Base-by-base conservation (phyloP, 139 green algal genomes). In the Yamagishiella unicocca region DNA sequence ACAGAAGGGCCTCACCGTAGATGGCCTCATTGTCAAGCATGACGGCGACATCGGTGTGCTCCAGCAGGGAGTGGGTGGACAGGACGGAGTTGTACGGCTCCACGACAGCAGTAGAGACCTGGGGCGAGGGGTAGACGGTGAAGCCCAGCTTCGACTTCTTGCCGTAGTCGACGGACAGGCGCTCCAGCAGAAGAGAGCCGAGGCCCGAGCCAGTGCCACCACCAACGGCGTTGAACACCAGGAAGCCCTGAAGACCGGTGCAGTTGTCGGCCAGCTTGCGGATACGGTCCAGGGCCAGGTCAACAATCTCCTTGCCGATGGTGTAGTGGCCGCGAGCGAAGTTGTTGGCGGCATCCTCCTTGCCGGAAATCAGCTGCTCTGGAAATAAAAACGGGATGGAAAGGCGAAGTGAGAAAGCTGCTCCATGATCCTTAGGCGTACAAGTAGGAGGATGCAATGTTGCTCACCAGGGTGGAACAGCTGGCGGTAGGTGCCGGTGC, bases 141-240 rank as follows among this genome's bases (percentile, higher is more conserved):
- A 99, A 99, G 92, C 96, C 96, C 54, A 99, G 95, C 96, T 99
- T 99, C 92, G 96, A 99, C 95, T 99, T 99, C 95, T 99, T 99
- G 94, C 97, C 98, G 88, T 99, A 99, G 95, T 99, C 98, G 12
- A 99, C 97, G 43, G 95, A 98, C 89, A 99, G 95, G 90, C 96
- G 96, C 96, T 99, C 97, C 89, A 99, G 95, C 92, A 99, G 94
- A 42, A 99, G 95, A 64, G 97, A 99, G 90, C 97, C 97, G 68
- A 99, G 96, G 87, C 97, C 97, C 53, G 97, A 99, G 90, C 97
- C 97, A 46, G 97, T 99, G 80, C 97, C 97, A 88, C 97, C 97
- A 79, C 97, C 97, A 67, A 98, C 96, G 89, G 97, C 95, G 92
- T 98, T 98, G 97, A 99, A 99, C 54, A 98, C 96, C 82, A 98